These are phyloP conservation scores for Colletotrichum sp. DNA, from an alignment of 2,329 filamentous ascomycete species.

Conservation along the genomic window DNA sequence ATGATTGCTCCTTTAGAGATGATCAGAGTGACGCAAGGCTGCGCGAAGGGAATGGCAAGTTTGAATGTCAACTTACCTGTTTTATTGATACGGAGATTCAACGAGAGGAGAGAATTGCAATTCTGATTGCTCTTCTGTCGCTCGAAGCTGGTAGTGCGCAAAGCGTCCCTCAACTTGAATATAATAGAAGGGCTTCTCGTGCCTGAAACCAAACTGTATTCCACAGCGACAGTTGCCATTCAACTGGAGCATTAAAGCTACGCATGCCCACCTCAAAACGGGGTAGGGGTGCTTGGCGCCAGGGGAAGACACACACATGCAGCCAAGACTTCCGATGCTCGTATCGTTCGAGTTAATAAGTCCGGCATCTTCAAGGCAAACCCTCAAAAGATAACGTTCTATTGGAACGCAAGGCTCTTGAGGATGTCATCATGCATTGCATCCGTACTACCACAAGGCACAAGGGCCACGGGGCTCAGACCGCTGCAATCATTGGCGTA, in stretches of 20 bases:
- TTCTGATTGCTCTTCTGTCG: not conserved
- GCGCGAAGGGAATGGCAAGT: not conserved
- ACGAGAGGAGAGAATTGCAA: not conserved
- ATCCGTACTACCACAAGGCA: not conserved
- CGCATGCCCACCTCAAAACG: not conserved
- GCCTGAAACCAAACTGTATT: not conserved
- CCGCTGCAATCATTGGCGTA: not conserved
- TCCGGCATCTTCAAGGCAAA: not conserved
- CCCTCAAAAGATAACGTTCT: not conserved
- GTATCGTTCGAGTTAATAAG: not conserved
- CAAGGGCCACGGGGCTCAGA: not conserved
- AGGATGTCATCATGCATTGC: not conserved
- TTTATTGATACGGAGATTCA: not conserved
- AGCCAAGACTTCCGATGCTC: not conserved
- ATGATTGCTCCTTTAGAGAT: not conserved
- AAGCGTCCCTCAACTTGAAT: not conserved
- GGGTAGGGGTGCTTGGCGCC: not conserved
- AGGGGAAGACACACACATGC: not conserved
- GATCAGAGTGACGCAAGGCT: not conserved
- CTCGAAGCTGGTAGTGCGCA: not conserved
- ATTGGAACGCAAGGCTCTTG: not conserved
- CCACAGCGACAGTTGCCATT: not conserved
- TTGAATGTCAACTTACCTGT: not conserved
- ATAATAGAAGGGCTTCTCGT: not conserved
- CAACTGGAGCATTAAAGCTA: not conserved